Conservation (phyloP, 345 rosid genomes). For the Isatis tinctoria region DNA sequence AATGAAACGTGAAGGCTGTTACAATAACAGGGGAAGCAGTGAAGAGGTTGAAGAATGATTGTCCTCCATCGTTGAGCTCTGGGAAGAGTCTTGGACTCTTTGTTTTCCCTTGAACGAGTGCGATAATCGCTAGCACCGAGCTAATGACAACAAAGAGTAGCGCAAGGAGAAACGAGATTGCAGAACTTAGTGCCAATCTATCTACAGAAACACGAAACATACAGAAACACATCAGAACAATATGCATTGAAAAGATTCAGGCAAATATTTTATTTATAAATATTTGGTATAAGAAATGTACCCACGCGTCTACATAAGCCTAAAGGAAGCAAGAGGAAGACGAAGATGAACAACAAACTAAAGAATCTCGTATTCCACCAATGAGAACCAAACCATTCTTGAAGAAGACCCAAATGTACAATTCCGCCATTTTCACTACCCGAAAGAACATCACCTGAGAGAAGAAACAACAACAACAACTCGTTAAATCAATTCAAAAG, state of each 20-base stretch:
- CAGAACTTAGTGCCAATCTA: conserved; percentile 26
- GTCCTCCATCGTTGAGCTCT: conserved; percentile 32
- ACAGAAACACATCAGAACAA: conserved; percentile 7
- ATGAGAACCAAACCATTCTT: conserved; percentile 78
- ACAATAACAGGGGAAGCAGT: conserved; percentile 90
- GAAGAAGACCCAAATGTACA: conserved; percentile 71
- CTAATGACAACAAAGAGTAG: conserved; percentile 66
- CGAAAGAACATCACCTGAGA: conserved; percentile 74
- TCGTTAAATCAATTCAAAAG: not conserved
- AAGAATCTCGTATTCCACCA: conserved; percentile 86
- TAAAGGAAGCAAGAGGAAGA: conserved; percentile 64
- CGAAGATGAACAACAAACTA: conserved; percentile 47
- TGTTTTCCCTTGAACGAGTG: conserved; percentile 59
- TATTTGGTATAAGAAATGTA: conserved; percentile 16
- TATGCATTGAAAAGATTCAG: not conserved
- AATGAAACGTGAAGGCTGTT: conserved; percentile 90
- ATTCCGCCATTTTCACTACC: conserved; percentile 58
- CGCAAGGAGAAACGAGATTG: conserved; percentile 46
- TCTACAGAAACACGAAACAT: conserved; percentile 9
- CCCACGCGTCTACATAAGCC: conserved; percentile 60
- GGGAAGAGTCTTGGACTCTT: conserved; percentile 67
- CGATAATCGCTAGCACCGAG: conserved; percentile 57
- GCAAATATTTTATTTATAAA: no score
- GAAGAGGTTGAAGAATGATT: conserved; percentile 70
- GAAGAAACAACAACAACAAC: not conserved